Percentiles rank a stretch among this genome's conserved stretches.
Evolutionary conservation across 192 early-diverging fungal species (phyloP).

Genomic region (Pilaira anomala): DNA sequence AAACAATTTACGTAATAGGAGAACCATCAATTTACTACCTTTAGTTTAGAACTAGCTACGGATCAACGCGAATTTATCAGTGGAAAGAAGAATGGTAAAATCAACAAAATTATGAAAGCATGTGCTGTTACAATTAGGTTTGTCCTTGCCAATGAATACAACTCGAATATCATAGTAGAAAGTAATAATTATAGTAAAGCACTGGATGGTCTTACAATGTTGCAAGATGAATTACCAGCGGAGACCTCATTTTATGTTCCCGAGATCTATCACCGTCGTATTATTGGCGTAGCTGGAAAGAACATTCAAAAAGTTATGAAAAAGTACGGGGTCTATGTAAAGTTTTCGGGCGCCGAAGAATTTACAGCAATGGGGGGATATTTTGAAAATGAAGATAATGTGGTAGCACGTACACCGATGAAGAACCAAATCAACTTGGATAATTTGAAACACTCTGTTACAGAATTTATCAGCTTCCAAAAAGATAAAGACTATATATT

Average conservation of each 20-base stretch:
- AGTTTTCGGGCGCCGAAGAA: constrained; percentile 77
- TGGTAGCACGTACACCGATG: constrained; percentile 76
- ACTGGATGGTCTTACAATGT: constrained; percentile 58
- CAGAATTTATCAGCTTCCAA: constrained; percentile 52
- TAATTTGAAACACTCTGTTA: constrained; percentile 57
- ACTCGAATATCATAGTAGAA: constrained; percentile 68
- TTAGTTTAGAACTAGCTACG: constrained; percentile 67
- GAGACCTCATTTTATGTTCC: constrained; percentile 78
- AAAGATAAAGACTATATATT: constrained; percentile 47
- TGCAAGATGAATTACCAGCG: constrained; percentile 75
- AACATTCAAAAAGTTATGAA: constrained; percentile 88
- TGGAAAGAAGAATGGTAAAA: constrained; percentile 84
- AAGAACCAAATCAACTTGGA: constrained; percentile 68
- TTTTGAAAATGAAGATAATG: constrained; percentile 77
- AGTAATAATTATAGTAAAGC: constrained; percentile 47
- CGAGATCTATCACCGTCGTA: constrained; percentile 74
- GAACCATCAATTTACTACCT: constrained; percentile 55
- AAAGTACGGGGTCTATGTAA: constrained; percentile 78
- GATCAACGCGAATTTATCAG: constrained; percentile 82
- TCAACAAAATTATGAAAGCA: constrained; percentile 75
- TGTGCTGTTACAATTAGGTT: constrained; percentile 62
- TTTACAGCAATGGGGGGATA: constrained; percentile 70
- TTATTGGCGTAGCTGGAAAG: constrained; percentile 80
- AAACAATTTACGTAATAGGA: constrained; percentile 25
- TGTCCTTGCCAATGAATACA: constrained; percentile 66